A percentile compares a stretch with the other conserved stretches of the same genome.
Conservation (phyloP, 1,284 basidiomycete species). For the Rhodofomes roseus region DNA sequence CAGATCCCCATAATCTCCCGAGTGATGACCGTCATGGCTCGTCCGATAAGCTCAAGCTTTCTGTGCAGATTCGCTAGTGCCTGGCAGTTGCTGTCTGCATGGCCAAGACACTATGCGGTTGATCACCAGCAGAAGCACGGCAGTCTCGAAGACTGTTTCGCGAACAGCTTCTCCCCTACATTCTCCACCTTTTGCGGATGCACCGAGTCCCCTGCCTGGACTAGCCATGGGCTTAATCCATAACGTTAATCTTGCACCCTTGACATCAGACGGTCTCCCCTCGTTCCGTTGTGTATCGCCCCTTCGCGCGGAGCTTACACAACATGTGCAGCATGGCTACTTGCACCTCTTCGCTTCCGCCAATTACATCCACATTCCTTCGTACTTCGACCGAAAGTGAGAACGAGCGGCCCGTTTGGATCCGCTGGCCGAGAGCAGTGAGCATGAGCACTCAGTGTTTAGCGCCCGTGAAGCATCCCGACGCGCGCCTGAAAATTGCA, state of each 20-base stretch:
- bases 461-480: too few species aligned
- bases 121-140: neutral
- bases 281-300: neutral
- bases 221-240: too few species aligned
- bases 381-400: neutral
- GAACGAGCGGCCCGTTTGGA: neutral
- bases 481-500: neutral
- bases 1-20: neutral
- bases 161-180: neutral
- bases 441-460: too few species aligned
- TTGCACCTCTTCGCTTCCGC: neutral
- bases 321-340: neutral
- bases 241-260: neutral
- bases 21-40: neutral
- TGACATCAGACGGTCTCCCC: neutral
- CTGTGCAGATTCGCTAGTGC: neutral
- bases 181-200: neutral
- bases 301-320: neutral
- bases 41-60: slow-evolving; percentile 6
- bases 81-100: neutral
- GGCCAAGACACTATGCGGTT: neutral
- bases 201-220: too few species aligned
- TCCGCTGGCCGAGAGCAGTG: neutral
- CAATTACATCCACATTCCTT: neutral
- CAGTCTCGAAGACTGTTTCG: neutral